Evolutionary conservation across 2,329 filamentous ascomycete species (phyloP).

Genomic region (Pseudopyrenochaeta lycopersici): DNA sequence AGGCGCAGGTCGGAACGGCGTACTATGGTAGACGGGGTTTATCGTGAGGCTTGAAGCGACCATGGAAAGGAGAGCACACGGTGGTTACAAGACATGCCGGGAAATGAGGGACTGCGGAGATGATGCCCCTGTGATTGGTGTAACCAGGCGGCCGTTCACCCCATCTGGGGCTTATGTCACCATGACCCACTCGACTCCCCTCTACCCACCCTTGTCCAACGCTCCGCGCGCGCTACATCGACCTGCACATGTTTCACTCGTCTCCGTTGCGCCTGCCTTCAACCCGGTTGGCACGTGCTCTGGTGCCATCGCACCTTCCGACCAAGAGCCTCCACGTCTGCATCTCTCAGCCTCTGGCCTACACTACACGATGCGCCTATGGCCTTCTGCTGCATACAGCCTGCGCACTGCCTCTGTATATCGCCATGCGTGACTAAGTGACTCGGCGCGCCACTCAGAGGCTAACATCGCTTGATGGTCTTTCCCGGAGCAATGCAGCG

Average conservation of each 20-base stretch:
- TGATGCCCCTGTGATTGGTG: conserved; percentile 28
- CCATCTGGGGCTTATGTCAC: conserved; percentile 6
- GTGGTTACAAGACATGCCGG: conserved; percentile 22
- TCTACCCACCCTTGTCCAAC: conserved; percentile 3
- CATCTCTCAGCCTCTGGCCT: no score
- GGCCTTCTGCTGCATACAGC: no score
- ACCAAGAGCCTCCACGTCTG: no score
- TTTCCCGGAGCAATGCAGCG: neutral
- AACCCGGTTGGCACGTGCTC: no score
- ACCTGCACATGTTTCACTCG: conserved; percentile 1
- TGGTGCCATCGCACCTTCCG: no score
- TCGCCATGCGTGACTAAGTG: neutral
- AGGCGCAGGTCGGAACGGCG: neutral
- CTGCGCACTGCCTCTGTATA: no score
- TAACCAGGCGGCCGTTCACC: conserved; percentile 2
- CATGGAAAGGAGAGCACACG: conserved; percentile 17
- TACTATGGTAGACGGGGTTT: neutral
- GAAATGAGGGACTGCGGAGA: conserved; percentile 32
- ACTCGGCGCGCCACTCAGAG: neutral
- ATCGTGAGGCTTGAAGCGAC: neutral
- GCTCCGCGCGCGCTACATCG: conserved; percentile 8
- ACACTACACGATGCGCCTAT: no score
- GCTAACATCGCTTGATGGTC: neutral
- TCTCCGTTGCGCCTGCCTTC: neutral
- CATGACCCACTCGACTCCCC: neutral